These are phyloP conservation scores for Simmondsia chinensis DNA, from an alignment of 148 eudicot species.

Conservation along the genomic window DNA sequence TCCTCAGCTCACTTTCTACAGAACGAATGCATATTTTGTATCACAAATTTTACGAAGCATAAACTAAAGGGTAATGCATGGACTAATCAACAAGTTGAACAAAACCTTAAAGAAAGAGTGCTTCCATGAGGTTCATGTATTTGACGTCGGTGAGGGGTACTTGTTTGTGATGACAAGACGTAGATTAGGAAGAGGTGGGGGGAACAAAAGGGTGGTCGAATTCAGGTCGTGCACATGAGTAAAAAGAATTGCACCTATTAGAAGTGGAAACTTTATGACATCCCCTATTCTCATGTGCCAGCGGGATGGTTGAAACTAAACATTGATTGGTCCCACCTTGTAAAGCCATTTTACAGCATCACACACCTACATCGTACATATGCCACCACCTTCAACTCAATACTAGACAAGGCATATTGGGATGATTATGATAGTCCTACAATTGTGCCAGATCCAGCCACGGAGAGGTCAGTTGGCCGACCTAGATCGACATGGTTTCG, in stretches of 20 bases:
- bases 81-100: no score
- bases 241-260: slow-evolving; percentile 4
- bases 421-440: neutral
- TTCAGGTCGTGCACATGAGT: neutral
- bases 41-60: no score
- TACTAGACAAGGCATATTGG: slow-evolving; percentile 5
- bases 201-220: neutral
- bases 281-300: slow-evolving; percentile 3
- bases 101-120: no score
- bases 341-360: neutral
- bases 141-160: no score
- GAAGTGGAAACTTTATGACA: slow-evolving; percentile 8
- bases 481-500: neutral
- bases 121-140: no score
- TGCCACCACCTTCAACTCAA: neutral
- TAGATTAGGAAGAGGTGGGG: no score
- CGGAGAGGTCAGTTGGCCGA: neutral
- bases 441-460: neutral
- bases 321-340: slow-evolving; percentile 2
- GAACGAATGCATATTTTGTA: no score
- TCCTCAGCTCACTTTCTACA: no score
- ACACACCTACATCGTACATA: neutral
- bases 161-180: no score
- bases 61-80: no score
- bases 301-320: slow-evolving; percentile 2